These are phyloP conservation scores for Tetrahymena borealis DNA, from an alignment of 73 alveolate genomes.

Conservation along the genomic window DNA sequence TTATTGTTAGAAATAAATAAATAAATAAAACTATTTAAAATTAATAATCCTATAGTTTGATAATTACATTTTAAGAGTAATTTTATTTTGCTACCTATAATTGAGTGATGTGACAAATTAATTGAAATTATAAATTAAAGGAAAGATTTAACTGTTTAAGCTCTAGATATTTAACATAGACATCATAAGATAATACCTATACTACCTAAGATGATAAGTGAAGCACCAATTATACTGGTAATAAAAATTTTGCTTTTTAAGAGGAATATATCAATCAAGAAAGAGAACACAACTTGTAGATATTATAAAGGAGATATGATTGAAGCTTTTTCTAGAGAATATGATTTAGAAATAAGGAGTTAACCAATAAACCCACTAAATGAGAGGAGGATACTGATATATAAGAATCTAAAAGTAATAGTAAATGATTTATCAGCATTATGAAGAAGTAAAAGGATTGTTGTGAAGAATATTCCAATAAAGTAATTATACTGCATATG, in stretches of 20 bases:
- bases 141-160: too few relatives aligned
- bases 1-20: too few relatives aligned
- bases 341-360: background rate
- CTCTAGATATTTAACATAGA: too few relatives aligned
- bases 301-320: background rate
- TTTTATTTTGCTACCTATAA: too few relatives aligned
- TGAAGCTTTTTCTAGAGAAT: background rate
- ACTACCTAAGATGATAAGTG: background rate
- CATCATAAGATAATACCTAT: background rate
- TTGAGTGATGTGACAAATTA: too few relatives aligned
- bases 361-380: background rate
- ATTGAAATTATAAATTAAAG: too few relatives aligned
- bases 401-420: background rate
- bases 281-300: background rate
- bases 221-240: background rate
- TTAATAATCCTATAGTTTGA: too few relatives aligned
- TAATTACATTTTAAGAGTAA: too few relatives aligned
- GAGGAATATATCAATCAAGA: background rate
- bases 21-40: too few relatives aligned
- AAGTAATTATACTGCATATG: background rate
- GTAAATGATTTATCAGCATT: background rate
- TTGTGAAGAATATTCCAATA: background rate
- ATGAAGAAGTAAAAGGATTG: background rate
- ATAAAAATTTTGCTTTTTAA: background rate
- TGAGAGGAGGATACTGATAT: background rate